Conservation (phyloP, 2,329 filamentous ascomycete genomes). For the Colletotrichum coccodes region DNA sequence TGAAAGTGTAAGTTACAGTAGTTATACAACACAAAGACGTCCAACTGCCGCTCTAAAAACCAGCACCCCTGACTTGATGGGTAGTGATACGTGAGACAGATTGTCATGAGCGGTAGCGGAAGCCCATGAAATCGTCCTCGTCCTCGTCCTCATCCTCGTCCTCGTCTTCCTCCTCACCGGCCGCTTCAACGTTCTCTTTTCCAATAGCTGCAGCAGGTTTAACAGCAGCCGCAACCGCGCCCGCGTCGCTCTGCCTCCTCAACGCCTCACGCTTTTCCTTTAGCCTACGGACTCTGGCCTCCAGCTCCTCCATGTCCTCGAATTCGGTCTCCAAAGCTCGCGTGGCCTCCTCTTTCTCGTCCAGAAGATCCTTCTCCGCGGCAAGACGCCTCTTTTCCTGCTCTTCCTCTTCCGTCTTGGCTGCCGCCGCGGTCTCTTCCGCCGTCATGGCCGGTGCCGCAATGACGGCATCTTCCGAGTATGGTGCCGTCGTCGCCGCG, state of each 20-base stretch:
- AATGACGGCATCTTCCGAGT: conserved; percentile 66
- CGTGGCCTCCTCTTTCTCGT: conserved; percentile 80
- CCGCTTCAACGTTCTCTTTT: conserved; percentile 43
- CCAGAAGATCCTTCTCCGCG: conserved; percentile 65
- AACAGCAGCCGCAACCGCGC: conserved; percentile 32
- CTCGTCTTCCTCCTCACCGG: conserved; percentile 44
- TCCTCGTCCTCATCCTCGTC: conserved; percentile 58
- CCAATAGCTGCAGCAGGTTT: conserved; percentile 32
- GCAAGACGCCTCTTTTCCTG: conserved; percentile 63
- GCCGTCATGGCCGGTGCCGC: conserved; percentile 75
- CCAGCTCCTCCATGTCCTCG: conserved; percentile 84
- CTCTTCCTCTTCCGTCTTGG: conserved; percentile 60
- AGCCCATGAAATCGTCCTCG: conserved; percentile 68
- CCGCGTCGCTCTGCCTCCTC: conserved; percentile 51
- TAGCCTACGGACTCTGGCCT: conserved; percentile 74
- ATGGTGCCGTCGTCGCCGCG: conserved; percentile 55
- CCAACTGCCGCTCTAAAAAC: not conserved
- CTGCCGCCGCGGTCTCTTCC: conserved; percentile 68
- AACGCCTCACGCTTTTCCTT: conserved; percentile 79
- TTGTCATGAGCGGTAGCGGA: conserved; percentile 55
- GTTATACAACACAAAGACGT: conserved; percentile 24
- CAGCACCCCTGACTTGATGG: not conserved
- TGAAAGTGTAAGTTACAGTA: conserved; percentile 26
- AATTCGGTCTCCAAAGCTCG: conserved; percentile 81
- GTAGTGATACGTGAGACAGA: not conserved